Conservation (phyloP, 768 basidiomycete species). For the Tricholoma hemisulphureum region DNA sequence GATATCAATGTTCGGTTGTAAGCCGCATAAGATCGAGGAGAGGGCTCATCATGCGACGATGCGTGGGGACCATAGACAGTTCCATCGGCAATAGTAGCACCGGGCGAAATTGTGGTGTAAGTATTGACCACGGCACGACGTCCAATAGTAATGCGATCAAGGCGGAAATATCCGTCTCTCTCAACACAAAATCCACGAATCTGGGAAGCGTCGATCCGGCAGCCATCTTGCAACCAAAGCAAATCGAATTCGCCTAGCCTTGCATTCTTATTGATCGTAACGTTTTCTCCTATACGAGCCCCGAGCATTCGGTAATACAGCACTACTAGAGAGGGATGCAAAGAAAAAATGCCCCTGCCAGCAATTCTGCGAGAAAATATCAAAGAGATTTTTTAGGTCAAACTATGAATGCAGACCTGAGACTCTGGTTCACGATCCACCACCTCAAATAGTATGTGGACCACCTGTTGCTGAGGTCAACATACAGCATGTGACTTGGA, state of each 20-base stretch:
- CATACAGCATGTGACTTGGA: neutral
- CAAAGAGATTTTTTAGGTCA: neutral
- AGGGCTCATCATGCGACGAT: constrained; percentile 40
- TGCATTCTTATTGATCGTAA: constrained; percentile 37
- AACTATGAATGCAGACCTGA: constrained; percentile 22
- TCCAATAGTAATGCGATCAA: constrained; percentile 39
- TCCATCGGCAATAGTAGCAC: constrained; percentile 33
- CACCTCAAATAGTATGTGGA: constrained; percentile 41
- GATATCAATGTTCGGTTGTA: constrained; percentile 38
- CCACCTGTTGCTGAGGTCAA: constrained; percentile 27
- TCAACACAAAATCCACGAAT: constrained; percentile 47
- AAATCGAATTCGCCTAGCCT: constrained; percentile 44
- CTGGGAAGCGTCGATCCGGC: constrained; percentile 38
- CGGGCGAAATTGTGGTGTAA: constrained; percentile 43
- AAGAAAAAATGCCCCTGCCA: constrained; percentile 42
- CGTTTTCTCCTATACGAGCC: constrained; percentile 41
- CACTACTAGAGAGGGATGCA: constrained; percentile 35
- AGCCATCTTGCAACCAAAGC: constrained; percentile 42
- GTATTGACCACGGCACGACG: constrained; percentile 40
- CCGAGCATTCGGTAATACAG: constrained; percentile 47
- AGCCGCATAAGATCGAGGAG: constrained; percentile 34
- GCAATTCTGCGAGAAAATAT: constrained; percentile 24
- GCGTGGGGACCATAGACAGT: constrained; percentile 47
- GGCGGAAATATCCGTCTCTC: constrained; percentile 42
- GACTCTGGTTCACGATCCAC: constrained; percentile 42